Base-by-base conservation (phyloP, 2,329 filamentous ascomycete genomes). In the Alternaria ventricosa region DNA sequence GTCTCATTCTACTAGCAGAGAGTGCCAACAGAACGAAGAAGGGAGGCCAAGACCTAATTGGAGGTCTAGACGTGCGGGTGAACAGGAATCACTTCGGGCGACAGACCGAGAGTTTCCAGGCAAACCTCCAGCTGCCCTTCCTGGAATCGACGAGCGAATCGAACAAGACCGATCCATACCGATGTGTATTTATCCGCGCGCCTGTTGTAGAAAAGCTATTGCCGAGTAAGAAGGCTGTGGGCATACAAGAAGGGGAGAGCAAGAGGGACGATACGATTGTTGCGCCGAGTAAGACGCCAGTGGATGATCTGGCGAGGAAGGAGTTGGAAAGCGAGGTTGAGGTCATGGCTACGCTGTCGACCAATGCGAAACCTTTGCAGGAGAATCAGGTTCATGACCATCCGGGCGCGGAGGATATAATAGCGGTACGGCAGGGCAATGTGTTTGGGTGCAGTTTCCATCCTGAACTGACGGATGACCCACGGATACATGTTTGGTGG, bases 391-490 rank as follows among this genome's bases (percentile, higher is more conserved):
- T 82, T 46, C 83, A 83, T 10, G 79, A 83, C n/a, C 78, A 83
- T 25, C 78, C 82, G 6, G 78, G 81, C 15, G 81, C 80, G 18
- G 84, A 86, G 46, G 86, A 97, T 70, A 95, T 98, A 55, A 89
- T 98, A 55, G 95, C 95, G 0, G 93, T 98, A 33, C 87, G 88
- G 68, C 94, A 98, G 81, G 93, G 91, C 1, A 97, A 97, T 79
- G 91, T 97, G 0, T 91, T 98, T 72, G 96, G 94, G 5, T 97
- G 92, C 4, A 97, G 94, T 75, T 99, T 98, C 77, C 96, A 98
- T 74, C 96, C 96, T 0, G 96, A 99, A 80, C 80, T 99, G 79
- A 98, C 95, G 0, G 87, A 89, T 8, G 96, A 99, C 82, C 84
- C 89, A 60, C 87, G 96, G 60, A 96, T 98, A 75, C 96, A 99